A percentile compares a stretch with the other conserved stretches of the same genome.
Evolutionary conservation across 2,329 filamentous ascomycete species (phyloP).

Genomic region (Xylaria sp.): DNA sequence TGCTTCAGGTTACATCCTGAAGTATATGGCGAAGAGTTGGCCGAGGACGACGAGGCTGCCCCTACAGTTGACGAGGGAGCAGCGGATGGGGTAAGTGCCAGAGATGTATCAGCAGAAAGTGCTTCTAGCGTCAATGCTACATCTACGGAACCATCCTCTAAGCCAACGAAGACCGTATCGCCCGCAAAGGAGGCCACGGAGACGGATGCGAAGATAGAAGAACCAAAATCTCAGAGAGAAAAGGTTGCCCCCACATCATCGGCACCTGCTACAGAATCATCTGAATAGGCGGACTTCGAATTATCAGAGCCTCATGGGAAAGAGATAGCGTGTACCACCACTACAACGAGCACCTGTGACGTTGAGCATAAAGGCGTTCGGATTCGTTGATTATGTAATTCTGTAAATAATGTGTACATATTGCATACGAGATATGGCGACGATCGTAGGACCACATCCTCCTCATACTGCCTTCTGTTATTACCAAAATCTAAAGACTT

Average conservation of each 20-base stretch:
- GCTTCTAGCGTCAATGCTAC: conserved; percentile 39
- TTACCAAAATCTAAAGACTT: neutral
- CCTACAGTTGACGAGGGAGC: conserved; percentile 42
- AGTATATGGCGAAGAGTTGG: conserved; percentile 88
- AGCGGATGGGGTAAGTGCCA: conserved; percentile 45
- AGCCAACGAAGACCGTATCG: conserved; percentile 19
- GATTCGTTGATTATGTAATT: conserved; percentile 5
- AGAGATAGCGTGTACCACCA: conserved; percentile 28
- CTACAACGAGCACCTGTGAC: conserved; percentile 9
- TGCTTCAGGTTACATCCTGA: conserved; percentile 96
- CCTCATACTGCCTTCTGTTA: neutral
- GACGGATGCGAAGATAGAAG: conserved; percentile 29
- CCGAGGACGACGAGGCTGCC: conserved; percentile 70
- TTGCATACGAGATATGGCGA: conserved; percentile 29
- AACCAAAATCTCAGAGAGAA: conserved; percentile 19
- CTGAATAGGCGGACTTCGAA: conserved; percentile 14
- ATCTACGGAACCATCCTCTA: conserved; percentile 36
- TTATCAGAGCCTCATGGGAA: neutral
- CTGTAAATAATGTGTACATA: conserved; percentile 37
- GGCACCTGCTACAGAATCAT: neutral
- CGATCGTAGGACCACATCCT: conserved; percentile 6
- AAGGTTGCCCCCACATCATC: conserved; percentile 3
- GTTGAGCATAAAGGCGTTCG: conserved; percentile 29
- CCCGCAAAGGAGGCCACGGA: conserved; percentile 21
- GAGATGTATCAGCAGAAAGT: conserved; percentile 34